These are phyloP conservation scores for Arthrobotrys conoides DNA, from an alignment of 2,329 filamentous ascomycete genomes.

Conservation along the genomic window DNA sequence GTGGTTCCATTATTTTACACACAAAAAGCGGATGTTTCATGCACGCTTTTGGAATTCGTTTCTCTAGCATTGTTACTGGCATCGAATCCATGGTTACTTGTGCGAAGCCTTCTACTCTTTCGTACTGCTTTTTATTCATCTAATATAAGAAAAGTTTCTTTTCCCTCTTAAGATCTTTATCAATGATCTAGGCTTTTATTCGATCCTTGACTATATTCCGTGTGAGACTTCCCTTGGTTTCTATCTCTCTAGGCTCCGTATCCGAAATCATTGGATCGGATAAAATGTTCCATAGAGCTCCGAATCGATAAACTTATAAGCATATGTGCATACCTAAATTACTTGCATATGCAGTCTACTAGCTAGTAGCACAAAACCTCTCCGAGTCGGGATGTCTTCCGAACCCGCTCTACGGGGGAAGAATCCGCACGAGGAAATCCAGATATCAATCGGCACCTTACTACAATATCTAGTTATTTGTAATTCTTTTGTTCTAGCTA, in stretches of 20 bases:
- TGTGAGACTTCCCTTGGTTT: too few species aligned
- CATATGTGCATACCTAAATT: too few species aligned
- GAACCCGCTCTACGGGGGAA: background rate
- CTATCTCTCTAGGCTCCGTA: too few species aligned
- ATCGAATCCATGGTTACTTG: background rate
- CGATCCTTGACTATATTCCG: too few species aligned
- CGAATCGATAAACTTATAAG: too few species aligned
- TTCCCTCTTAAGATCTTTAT: too few species aligned
- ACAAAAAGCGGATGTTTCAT: slow-evolving; percentile 14
- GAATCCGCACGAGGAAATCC: background rate
- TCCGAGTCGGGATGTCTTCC: background rate
- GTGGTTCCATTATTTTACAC: background rate
- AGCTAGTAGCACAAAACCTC: too few species aligned
- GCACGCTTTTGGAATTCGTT: slow-evolving; percentile 3
- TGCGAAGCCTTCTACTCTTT: background rate
- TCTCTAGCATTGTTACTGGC: background rate
- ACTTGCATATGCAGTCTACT: too few species aligned
- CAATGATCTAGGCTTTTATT: background rate
- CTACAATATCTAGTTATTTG: background rate
- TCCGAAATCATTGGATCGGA: too few species aligned
- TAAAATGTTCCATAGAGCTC: too few species aligned
- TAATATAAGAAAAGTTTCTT: background rate
- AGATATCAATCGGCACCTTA: background rate
- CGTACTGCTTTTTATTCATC: background rate
- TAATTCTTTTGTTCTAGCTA: too few species aligned